Evolutionary conservation across 208 protist genomes (phyloP).

Genomic region (Leishmania tropica): DNA sequence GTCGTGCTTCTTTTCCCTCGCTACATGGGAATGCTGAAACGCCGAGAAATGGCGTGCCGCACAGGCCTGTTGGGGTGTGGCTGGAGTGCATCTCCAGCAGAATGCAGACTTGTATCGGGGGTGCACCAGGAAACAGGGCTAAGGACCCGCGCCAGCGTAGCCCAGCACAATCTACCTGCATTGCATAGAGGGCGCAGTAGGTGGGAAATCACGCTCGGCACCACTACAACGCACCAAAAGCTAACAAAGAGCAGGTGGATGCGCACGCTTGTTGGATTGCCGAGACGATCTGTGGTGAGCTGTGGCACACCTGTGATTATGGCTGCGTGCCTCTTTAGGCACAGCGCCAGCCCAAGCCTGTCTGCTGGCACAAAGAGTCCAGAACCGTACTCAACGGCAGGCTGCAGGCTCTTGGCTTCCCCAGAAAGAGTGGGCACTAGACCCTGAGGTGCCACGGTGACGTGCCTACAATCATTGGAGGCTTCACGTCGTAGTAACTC

Average conservation of each 20-base stretch:
- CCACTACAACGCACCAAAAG: too few relatives aligned
- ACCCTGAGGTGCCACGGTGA: conserved; percentile 64
- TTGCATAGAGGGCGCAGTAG: too few relatives aligned
- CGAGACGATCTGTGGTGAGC: too few relatives aligned
- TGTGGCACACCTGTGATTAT: neutral
- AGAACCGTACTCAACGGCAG: neutral
- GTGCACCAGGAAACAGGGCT: neutral
- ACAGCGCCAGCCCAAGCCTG: neutral
- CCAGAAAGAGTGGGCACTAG: too few relatives aligned
- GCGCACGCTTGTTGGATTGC: too few relatives aligned
- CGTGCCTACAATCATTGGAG: conserved; percentile 62
- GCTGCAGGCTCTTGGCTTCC: neutral
- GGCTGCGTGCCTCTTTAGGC: neutral
- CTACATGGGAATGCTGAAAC: neutral
- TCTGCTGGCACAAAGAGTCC: neutral
- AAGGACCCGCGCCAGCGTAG: neutral
- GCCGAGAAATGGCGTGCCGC: neutral
- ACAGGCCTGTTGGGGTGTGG: neutral
- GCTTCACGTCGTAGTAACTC: conserved; percentile 20
- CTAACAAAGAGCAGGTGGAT: too few relatives aligned
- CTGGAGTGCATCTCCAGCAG: neutral
- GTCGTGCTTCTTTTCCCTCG: neutral
- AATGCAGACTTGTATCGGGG: neutral
- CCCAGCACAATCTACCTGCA: neutral
- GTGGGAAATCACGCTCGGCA: too few relatives aligned